A percentile compares a stretch with the other conserved stretches of the same genome.
phyloP scores from a whole-genome alignment of 306 rosid species.

The Canavalia gladiata region DNA sequence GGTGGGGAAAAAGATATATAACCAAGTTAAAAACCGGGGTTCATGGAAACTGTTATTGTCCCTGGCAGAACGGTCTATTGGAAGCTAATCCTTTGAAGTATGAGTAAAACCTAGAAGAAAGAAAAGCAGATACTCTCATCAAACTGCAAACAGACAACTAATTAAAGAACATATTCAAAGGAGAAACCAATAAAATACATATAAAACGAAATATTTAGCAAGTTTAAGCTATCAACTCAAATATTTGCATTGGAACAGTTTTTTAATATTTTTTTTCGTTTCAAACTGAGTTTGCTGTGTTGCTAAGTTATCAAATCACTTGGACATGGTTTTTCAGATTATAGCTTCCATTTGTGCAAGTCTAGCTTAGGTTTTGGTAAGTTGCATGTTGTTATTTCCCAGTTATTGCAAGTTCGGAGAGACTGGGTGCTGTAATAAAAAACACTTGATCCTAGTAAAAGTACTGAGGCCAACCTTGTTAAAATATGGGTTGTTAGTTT shows the following conservation, averaged over 20 bases:
- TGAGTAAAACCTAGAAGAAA: not conserved
- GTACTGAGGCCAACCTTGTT: conserved; percentile 13
- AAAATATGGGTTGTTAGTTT: conserved; percentile 11
- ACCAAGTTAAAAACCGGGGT: not conserved
- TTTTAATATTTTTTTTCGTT: not conserved
- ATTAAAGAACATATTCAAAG: conserved; percentile 6
- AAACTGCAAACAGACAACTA: not conserved
- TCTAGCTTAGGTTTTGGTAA: not conserved
- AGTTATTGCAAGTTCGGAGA: not conserved
- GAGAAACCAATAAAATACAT: not conserved
- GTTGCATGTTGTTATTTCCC: not conserved
- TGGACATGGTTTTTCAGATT: not conserved
- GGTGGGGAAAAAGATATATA: not conserved
- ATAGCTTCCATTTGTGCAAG: conserved; percentile 14
- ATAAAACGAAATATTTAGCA: not conserved
- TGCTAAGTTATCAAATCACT: not conserved
- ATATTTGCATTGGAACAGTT: not conserved
- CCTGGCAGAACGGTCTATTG: not conserved
- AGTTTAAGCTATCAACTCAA: not conserved
- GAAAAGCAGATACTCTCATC: not conserved
- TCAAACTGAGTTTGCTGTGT: not conserved
- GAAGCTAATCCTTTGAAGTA: not conserved
- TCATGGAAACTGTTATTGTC: not conserved
- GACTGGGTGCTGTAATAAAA: not conserved
- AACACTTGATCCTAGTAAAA: not conserved